A percentile compares a stretch with the other conserved stretches of the same genome.
phyloP scores from a whole-genome alignment of 495 filamentous ascomycete species.

The Tuber brumale region DNA sequence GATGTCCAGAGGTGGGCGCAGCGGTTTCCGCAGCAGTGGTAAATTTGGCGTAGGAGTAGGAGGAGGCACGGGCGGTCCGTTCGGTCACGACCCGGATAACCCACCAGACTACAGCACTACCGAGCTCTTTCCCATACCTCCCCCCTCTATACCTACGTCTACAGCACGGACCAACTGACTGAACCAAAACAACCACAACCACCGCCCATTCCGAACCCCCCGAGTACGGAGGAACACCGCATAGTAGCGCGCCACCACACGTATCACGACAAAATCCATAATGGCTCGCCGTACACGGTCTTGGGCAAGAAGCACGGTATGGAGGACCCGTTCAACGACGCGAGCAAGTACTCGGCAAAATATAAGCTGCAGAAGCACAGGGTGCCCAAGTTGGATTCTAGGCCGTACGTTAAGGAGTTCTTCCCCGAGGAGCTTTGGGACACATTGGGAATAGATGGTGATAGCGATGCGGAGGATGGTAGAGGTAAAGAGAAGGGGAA shows the following conservation, averaged over 20 bases:
- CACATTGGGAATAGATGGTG: conserved; percentile 32
- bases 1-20: conserved; percentile 39
- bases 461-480: conserved; percentile 4
- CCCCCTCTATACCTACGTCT: background rate
- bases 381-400: conserved; percentile 39
- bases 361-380: conserved; percentile 32
- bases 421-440: conserved; percentile 36
- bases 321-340: conserved; percentile 41
- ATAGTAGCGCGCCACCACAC: conserved; percentile 34
- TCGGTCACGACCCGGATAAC: conserved; percentile 31
- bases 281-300: conserved; percentile 39
- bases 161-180: conserved; percentile 4
- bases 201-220: conserved; percentile 34
- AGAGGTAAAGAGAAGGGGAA: conserved; percentile 26
- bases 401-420: conserved; percentile 39
- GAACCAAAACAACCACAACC: conserved; percentile 30
- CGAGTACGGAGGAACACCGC: conserved; percentile 34
- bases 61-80: conserved; percentile 21
- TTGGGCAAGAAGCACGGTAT: conserved; percentile 33
- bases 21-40: conserved; percentile 28
- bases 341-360: conserved; percentile 34
- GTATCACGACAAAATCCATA: conserved; percentile 39
- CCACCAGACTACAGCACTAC: conserved; percentile 40
- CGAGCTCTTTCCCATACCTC: conserved; percentile 39
- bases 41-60: conserved; percentile 32